Percentiles rank a stretch among this genome's conserved stretches.
phyloP scores from a whole-genome alignment of 75 land plant genomes.

The Pinus taeda region DNA sequence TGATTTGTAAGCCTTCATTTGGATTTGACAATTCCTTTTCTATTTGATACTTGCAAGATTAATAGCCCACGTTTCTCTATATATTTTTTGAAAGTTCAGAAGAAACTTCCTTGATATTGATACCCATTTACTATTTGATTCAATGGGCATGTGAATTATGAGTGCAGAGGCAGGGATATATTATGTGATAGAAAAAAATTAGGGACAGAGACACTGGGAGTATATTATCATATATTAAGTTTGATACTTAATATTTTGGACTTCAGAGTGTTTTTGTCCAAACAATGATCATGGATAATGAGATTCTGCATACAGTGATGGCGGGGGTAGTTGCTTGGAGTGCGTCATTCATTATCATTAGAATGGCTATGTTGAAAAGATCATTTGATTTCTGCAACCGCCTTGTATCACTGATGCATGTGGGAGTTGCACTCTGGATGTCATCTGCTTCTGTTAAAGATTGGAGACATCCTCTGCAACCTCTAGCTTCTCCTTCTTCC shows the following conservation, averaged over 20 bases:
- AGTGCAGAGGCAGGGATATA: not conserved
- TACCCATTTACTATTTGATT: not conserved
- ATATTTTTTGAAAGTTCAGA: too few relatives aligned
- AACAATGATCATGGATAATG: not conserved
- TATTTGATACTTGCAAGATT: too few relatives aligned
- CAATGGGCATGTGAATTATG: not conserved
- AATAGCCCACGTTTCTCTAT: too few relatives aligned
- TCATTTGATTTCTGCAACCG: constrained; percentile 85
- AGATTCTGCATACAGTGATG: not conserved
- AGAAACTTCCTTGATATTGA: not conserved
- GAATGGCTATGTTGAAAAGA: constrained; percentile 38
- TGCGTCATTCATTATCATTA: constrained; percentile 36
- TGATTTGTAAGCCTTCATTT: too few relatives aligned
- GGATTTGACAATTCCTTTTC: too few relatives aligned
- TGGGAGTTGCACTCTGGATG: constrained; percentile 44
- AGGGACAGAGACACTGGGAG: not conserved
- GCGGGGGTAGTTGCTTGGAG: constrained; percentile 56
- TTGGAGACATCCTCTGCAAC: constrained; percentile 81
- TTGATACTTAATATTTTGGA: not conserved
- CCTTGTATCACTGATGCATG: constrained; percentile 73
- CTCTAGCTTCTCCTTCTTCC: constrained; percentile 71
- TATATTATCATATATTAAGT: not conserved
- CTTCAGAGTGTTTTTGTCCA: not conserved
- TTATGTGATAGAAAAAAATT: not conserved
- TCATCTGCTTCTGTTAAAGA: constrained; percentile 60